Percentiles rank a stretch among this genome's conserved stretches.
Conservation (phyloP, 2,329 filamentous ascomycete genomes). For the Xylariaceae sp. region DNA sequence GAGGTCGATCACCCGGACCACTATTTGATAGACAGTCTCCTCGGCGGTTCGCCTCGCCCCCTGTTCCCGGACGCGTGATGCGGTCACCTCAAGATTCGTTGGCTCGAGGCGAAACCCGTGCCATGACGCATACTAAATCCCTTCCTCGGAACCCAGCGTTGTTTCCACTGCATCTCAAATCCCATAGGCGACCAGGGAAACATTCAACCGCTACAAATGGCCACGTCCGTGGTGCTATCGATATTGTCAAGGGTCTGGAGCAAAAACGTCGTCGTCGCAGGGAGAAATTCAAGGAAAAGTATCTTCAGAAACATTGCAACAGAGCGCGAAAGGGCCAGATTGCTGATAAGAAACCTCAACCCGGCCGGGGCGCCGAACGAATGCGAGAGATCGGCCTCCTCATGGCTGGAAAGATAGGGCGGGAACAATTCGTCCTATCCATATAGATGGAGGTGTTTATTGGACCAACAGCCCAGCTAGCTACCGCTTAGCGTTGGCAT, state of each 20-base stretch:
- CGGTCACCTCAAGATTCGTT: slow-evolving; percentile 48
- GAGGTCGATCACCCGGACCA: slow-evolving; percentile 58
- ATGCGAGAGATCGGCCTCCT: slow-evolving; percentile 92
- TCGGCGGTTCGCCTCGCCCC: slow-evolving; percentile 69
- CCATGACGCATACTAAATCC: slow-evolving; percentile 79
- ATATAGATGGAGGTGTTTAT: slow-evolving; percentile 49
- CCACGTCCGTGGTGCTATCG: slow-evolving; percentile 89
- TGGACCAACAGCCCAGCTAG: slow-evolving; percentile 6
- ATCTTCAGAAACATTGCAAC: slow-evolving; percentile 84
- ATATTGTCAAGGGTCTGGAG: slow-evolving; percentile 96
- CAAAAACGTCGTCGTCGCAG: slow-evolving; percentile 89
- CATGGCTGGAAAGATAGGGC: slow-evolving; percentile 78
- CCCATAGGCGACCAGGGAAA: slow-evolving; percentile 41
- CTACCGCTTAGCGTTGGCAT: slow-evolving; percentile 12
- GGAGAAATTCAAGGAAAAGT: slow-evolving; percentile 76
- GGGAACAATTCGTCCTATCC: slow-evolving; percentile 77
- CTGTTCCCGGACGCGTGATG: slow-evolving; percentile 54
- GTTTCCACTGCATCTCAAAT: slow-evolving; percentile 58
- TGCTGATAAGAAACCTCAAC: slow-evolving; percentile 67
- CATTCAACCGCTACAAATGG: slow-evolving; percentile 48
- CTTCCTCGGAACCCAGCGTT: slow-evolving; percentile 77
- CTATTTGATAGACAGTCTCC: slow-evolving; percentile 73
- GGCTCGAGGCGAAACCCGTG: slow-evolving; percentile 23
- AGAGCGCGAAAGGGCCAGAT: slow-evolving; percentile 72
- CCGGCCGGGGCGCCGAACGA: slow-evolving; percentile 86